A percentile compares a stretch with the other conserved stretches of the same genome.
Evolutionary conservation across 352 stramenopile genomes (phyloP).

Genomic region (Phytophthora niederhauseri): DNA sequence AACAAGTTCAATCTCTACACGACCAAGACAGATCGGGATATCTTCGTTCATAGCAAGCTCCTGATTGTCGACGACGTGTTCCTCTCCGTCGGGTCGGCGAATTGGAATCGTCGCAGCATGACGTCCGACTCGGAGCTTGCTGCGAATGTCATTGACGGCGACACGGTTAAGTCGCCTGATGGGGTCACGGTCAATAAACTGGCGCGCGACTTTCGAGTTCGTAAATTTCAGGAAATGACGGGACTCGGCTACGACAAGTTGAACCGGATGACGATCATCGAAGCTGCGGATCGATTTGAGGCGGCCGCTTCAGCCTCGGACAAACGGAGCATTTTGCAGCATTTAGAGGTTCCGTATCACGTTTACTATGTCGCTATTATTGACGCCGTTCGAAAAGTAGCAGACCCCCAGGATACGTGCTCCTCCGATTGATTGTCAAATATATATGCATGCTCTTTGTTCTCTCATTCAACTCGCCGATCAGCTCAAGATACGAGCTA

Average conservation of each 20-base stretch:
- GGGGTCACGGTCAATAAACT: constrained; percentile 39
- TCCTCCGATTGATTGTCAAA: no score
- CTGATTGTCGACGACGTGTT: not conserved
- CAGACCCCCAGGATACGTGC: constrained; percentile 29
- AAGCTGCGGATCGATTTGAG: constrained; percentile 39
- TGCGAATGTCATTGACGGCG: constrained; percentile 23
- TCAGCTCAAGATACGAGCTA: no score
- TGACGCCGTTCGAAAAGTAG: constrained; percentile 18
- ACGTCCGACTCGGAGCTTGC: no score
- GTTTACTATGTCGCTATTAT: constrained; percentile 29
- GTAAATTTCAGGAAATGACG: constrained; percentile 67
- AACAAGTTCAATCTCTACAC: not conserved
- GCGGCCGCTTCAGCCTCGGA: constrained; percentile 1
- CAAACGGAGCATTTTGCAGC: no score
- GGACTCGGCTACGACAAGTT: constrained; percentile 49
- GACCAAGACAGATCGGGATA: not conserved
- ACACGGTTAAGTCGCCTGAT: constrained; percentile 26
- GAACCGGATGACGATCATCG: constrained; percentile 51
- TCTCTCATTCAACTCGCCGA: no score
- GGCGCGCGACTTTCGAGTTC: constrained; percentile 56
- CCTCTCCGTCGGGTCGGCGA: not conserved
- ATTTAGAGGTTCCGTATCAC: constrained; percentile 13
- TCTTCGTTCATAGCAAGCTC: not conserved
- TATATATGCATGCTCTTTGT: no score
- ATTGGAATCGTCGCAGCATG: not conserved